These are phyloP conservation scores for Paraurostyla sp. DNA, from an alignment of 73 alveolate genomes.

Conservation along the genomic window DNA sequence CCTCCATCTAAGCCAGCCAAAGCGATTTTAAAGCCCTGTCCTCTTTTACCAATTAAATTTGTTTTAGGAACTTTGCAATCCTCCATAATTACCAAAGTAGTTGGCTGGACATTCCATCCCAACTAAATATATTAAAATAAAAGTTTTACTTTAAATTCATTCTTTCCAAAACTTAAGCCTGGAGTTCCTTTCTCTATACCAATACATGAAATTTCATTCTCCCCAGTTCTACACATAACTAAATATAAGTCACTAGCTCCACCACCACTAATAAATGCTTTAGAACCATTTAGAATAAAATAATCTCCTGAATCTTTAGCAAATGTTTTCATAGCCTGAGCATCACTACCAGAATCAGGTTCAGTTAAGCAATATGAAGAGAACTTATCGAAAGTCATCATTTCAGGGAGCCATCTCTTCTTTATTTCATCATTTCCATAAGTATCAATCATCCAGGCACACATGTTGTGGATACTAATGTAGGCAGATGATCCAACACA, in stretches of 20 bases:
- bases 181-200: conserved; percentile 80
- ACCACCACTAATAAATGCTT: conserved; percentile 89
- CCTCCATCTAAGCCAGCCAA: conserved; percentile 95
- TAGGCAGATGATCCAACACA: conserved; percentile 86
- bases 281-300: conserved; percentile 87
- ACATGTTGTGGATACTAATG: conserved; percentile 85
- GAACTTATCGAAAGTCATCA: conserved; percentile 74
- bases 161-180: conserved; percentile 87
- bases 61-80: conserved; percentile 87
- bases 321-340: conserved; percentile 82
- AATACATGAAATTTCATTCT: conserved; percentile 85
- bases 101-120: conserved; percentile 94
- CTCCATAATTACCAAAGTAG: conserved; percentile 80
- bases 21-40: conserved; percentile 93
- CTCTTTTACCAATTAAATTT: conserved; percentile 79
- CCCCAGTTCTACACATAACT: conserved; percentile 90
- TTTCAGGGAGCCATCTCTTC: conserved; percentile 77
- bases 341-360: conserved; percentile 93
- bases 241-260: conserved; percentile 82
- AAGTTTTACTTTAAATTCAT: conserved; percentile 71
- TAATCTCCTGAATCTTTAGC: conserved; percentile 87
- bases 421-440: conserved; percentile 78
- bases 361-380: conserved; percentile 92
- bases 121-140: conserved; percentile 25
- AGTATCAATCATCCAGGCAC: conserved; percentile 85